A percentile compares a stretch with the other conserved stretches of the same genome.
Conservation (phyloP, 345 rosid species). For the Populus ilicifolia region DNA sequence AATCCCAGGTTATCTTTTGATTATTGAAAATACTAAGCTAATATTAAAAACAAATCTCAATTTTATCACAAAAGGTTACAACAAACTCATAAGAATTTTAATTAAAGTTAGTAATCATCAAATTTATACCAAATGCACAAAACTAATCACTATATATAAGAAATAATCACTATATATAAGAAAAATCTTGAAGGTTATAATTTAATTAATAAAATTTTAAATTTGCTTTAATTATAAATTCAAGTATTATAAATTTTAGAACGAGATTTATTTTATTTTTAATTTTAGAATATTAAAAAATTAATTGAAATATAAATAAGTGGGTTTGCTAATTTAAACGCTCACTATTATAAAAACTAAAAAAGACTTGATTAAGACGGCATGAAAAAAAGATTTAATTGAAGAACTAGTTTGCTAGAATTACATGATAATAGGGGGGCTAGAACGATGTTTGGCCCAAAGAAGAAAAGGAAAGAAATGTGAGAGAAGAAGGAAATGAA, state of each 20-base stretch:
- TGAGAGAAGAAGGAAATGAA: background rate
- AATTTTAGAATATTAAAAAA: rapidly evolving
- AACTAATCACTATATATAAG: too few relatives aligned
- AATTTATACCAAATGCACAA: too few relatives aligned
- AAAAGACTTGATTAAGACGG: background rate
- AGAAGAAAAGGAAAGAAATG: background rate
- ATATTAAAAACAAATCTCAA: too few relatives aligned
- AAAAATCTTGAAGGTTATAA: rapidly evolving
- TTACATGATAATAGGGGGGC: background rate
- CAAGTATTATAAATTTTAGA: rapidly evolving
- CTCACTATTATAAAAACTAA: too few relatives aligned
- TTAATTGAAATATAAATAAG: rapidly evolving
- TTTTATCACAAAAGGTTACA: too few relatives aligned
- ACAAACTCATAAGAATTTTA: too few relatives aligned
- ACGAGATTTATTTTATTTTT: rapidly evolving
- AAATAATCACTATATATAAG: too few relatives aligned
- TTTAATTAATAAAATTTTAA: too few relatives aligned
- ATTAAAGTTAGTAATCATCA: too few relatives aligned
- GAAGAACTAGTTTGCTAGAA: background rate
- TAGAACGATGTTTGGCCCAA: background rate
- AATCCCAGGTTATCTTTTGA: too few relatives aligned
- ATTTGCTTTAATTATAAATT: rapidly evolving
- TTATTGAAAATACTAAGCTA: too few relatives aligned
- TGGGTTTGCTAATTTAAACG: rapidly evolving
- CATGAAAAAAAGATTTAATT: background rate